Evolutionary conservation across 2,329 filamentous ascomycete species (phyloP).

Genomic region (Diaporthe sp.): DNA sequence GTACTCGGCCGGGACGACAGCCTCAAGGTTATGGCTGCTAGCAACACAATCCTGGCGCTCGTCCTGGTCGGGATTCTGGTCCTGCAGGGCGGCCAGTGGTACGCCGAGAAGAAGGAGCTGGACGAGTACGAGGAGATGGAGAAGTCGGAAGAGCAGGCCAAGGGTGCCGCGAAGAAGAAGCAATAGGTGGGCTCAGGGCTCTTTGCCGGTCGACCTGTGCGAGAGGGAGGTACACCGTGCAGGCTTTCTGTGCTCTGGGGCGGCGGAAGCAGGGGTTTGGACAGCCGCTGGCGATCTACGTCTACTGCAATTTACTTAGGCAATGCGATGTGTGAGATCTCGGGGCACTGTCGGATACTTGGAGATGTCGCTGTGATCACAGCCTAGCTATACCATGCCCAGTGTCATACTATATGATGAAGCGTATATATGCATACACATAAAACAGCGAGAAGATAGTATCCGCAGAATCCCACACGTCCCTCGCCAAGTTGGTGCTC

Average conservation of each 20-base stretch:
- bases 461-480: not conserved
- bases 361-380: not conserved
- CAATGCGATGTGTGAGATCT: not conserved
- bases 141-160: constrained; percentile 49
- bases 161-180: constrained; percentile 37
- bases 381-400: not conserved
- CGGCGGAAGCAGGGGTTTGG: not conserved
- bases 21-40: constrained; percentile 89
- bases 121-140: constrained; percentile 79
- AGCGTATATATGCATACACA: not conserved
- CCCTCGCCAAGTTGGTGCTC: not conserved
- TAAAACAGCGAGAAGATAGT: not conserved
- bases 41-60: constrained; percentile 94
- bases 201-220: not conserved
- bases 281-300: not conserved
- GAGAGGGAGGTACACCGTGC: too few species aligned
- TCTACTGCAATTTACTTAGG: not conserved
- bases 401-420: not conserved
- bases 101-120: constrained; percentile 92
- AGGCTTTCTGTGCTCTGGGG: not conserved
- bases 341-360: not conserved
- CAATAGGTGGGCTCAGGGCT: constrained; percentile 32
- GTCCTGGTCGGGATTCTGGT: constrained; percentile 92
- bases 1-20: constrained; percentile 87
- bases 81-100: constrained; percentile 97